Evolutionary conservation across 2,329 filamentous ascomycete species (phyloP).

Genomic region (Bipolaris victoriae): DNA sequence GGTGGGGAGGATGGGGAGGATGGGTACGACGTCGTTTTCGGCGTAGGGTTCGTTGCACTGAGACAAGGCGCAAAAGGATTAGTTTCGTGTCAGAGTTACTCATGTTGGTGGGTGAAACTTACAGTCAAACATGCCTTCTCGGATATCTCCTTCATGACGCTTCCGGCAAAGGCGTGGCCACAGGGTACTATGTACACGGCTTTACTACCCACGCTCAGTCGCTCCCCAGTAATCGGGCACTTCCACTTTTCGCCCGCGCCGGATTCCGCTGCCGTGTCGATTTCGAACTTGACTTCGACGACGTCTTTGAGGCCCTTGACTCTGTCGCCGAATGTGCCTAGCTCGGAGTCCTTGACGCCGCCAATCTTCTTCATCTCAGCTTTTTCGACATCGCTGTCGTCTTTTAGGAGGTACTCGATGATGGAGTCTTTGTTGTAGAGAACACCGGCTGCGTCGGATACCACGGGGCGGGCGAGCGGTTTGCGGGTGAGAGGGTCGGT

Average conservation of each 20-base stretch:
- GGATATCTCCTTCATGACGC: slow-evolving; percentile 80
- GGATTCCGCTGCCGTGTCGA: slow-evolving; percentile 50
- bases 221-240: slow-evolving; percentile 87
- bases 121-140: slow-evolving; percentile 66
- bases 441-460: slow-evolving; percentile 82
- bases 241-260: slow-evolving; percentile 65
- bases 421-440: slow-evolving; percentile 96
- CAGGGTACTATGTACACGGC: slow-evolving; percentile 92
- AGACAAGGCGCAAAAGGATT: no score
- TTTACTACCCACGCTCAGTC: slow-evolving; percentile 77
- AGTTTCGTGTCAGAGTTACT: background rate
- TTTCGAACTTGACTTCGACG: slow-evolving; percentile 80
- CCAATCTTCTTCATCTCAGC: slow-evolving; percentile 58
- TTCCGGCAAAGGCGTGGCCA: slow-evolving; percentile 90
- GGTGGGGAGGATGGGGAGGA: slow-evolving; percentile 72
- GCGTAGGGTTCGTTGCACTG: slow-evolving; percentile 79
- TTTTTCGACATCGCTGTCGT: slow-evolving; percentile 62
- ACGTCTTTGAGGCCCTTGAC: slow-evolving; percentile 86
- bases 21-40: slow-evolving; percentile 77
- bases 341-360: slow-evolving; percentile 55
- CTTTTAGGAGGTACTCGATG: slow-evolving; percentile 69
- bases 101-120: slow-evolving; percentile 22
- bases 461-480: slow-evolving; percentile 73
- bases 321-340: slow-evolving; percentile 60
- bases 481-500: slow-evolving; percentile 86